Evolutionary conservation across 139 green algal species (phyloP), one percentile per base, ranked within the genome.

Genomic region (Chlamydomonas eustigma): DNA sequence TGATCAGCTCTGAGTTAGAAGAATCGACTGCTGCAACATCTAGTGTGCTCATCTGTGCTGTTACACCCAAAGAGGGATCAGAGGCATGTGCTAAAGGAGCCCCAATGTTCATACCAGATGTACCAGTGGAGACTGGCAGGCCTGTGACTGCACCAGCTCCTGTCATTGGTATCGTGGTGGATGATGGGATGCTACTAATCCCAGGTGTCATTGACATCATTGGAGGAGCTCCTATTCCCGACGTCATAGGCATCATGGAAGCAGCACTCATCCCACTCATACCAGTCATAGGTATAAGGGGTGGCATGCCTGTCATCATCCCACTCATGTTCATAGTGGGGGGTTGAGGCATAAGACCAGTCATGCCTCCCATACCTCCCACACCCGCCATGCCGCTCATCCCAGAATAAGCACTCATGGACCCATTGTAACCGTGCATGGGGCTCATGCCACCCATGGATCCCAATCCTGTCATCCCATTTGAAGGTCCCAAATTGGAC

Each of bases 1-100:
- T 50, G 64, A 82, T 82, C 28, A 82, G 77, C 64, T 82, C 77
- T 0, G 37, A 58, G 36, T 78, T 82, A 33, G 30, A 39, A n/a
- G 34, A 67, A 31, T 1, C 24, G 33, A 64, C 39, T 18, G 71
- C 35, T 30, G 44, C 63, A 33, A 28, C n/a, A n/a, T n/a, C n/a
- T n/a, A n/a, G n/a, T n/a, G 44, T 58, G 44, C 44, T 18, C 44
- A 58, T 58, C n/a, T n/a, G n/a, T n/a, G n/a, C n/a, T n/a, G n/a
- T n/a, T n/a, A n/a, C n/a, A n/a, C n/a, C n/a, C n/a, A n/a, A n/a
- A n/a, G n/a, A n/a, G n/a, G n/a, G n/a, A n/a, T n/a, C n/a, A n/a
- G n/a, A n/a, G n/a, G n/a, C n/a, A n/a, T n/a, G n/a, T n/a, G n/a
- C n/a, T n/a, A n/a, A n/a, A n/a, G n/a, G n/a, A n/a, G n/a, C n/a